Evolutionary conservation across 2,329 filamentous ascomycete species (phyloP).

Genomic region (Blumeria hordei): DNA sequence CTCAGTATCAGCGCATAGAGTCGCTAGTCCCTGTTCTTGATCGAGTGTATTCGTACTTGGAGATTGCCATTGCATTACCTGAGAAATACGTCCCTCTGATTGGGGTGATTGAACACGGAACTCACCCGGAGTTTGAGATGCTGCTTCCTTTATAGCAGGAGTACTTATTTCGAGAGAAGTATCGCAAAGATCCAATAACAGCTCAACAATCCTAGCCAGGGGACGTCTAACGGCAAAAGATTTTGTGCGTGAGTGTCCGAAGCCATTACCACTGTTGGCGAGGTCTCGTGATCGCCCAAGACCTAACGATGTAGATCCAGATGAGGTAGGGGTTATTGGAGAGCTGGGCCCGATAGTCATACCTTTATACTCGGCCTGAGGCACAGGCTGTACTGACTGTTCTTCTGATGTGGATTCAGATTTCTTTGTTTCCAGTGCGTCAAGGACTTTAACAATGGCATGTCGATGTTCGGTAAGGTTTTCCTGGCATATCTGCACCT

Average conservation of each 20-base stretch:
- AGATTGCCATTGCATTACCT: slow-evolving; percentile 91
- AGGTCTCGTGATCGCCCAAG: slow-evolving; percentile 48
- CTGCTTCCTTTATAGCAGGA: slow-evolving; percentile 70
- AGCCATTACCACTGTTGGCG: slow-evolving; percentile 39
- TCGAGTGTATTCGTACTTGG: slow-evolving; percentile 78
- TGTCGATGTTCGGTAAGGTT: slow-evolving; percentile 79
- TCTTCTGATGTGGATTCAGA: slow-evolving; percentile 37
- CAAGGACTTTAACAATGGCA: slow-evolving; percentile 81
- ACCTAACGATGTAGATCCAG: slow-evolving; percentile 45
- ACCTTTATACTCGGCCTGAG: slow-evolving; percentile 66
- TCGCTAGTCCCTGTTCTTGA: slow-evolving; percentile 70
- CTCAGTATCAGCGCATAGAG: slow-evolving; percentile 79
- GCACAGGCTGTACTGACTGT: slow-evolving; percentile 19
- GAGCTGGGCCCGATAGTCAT: slow-evolving; percentile 52
- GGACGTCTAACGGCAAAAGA: slow-evolving; percentile 84
- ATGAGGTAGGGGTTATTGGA: slow-evolving; percentile 36
- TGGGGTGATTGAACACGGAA: slow-evolving; percentile 86
- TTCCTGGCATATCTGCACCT: slow-evolving; percentile 89
- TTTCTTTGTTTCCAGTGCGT: slow-evolving; percentile 63
- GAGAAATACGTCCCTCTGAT: slow-evolving; percentile 81
- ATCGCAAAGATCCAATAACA: slow-evolving; percentile 85
- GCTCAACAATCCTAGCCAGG: slow-evolving; percentile 76
- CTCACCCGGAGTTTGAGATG: slow-evolving; percentile 42
- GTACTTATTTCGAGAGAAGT: slow-evolving; percentile 88
- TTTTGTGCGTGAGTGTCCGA: slow-evolving; percentile 57